Base-by-base conservation (phyloP, 164 flowering plant genomes). In the Taxillus chinensis region DNA sequence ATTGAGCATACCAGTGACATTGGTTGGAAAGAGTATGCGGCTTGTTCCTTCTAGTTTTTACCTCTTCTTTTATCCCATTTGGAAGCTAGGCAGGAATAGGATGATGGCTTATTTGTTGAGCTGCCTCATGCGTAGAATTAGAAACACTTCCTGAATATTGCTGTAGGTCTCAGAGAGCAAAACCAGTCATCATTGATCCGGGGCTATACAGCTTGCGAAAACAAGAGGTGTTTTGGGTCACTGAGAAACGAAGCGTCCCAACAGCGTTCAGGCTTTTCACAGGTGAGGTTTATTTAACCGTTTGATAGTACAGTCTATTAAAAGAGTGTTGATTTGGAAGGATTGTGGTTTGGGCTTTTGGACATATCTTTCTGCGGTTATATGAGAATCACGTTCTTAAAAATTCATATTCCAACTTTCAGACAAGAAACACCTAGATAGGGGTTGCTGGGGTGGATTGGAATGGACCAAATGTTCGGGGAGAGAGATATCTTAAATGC, bases 1-100 rank as follows among this genome's bases (percentile, higher is more conserved):
- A 74, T 89, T 15, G 96, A 89, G 78, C 96, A 89, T 65, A 89
- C 96, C 7, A 89, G 96, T 63, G 86, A 89, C 71, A 85, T 89
- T 64, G 91, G 96, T 16, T 89, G 96, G 95, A 87, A 87, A 70
- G 91, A 87, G 95, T 87, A 80, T 38, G 89, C 61, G 5, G 5
- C 41, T 62, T 50, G 38, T 51, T 61, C 63, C 55, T 41, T 46
- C 16, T 57, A 37, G 4, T 2, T 7, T 52, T 9, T 14, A 40
- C n/a, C 9, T 54, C 11, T 40, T 13, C 45, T 55, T 43, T 13
- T 11, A 12, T 52, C 39, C 1, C 14, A 1, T 27, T 27, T 27
- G 15, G 13, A 54, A 14, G 56, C 27, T 27, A 27, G 27, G 27
- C 2, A 27, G 27, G 27, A 27, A 27, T 27, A 27, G 27, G 27